Conservation (phyloP, 2,329 filamentous ascomycete species). For the Colletotrichum orbiculare region DNA sequence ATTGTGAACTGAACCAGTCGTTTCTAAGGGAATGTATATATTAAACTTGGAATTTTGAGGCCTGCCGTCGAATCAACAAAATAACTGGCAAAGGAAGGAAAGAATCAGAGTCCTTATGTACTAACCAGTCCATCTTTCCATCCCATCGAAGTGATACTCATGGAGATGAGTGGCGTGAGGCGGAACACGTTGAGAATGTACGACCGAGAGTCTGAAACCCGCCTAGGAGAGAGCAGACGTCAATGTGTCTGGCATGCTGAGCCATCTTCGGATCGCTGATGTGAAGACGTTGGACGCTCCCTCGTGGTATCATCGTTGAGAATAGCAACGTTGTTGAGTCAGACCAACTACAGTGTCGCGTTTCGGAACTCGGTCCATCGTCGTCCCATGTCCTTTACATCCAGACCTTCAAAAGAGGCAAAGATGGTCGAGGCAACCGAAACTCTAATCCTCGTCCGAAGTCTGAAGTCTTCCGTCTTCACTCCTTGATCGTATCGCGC, state of each 20-base stretch:
- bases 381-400: slow-evolving; percentile 34
- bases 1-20: slow-evolving; percentile 11
- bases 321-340: slow-evolving; percentile 28
- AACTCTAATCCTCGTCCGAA: slow-evolving; percentile 33
- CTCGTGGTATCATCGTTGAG: slow-evolving; percentile 15
- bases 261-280: slow-evolving; percentile 9
- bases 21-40: slow-evolving; percentile 30
- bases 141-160: slow-evolving; percentile 10
- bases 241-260: slow-evolving; percentile 26
- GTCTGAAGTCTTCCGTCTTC: slow-evolving; percentile 7
- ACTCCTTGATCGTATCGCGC: slow-evolving; percentile 13
- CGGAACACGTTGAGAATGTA: slow-evolving; percentile 23
- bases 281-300: slow-evolving; percentile 6
- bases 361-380: slow-evolving; percentile 32
- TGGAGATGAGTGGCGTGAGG: slow-evolving; percentile 20
- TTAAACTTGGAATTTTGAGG: slow-evolving; percentile 28
- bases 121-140: neutral
- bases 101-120: slow-evolving; percentile 22
- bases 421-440: slow-evolving; percentile 27
- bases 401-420: slow-evolving; percentile 30
- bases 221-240: slow-evolving; percentile 21
- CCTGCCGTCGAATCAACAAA: slow-evolving; percentile 25
- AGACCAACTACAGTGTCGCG: slow-evolving; percentile 21
- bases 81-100: neutral
- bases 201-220: slow-evolving; percentile 30